Percentiles rank a stretch among this genome's conserved stretches.
Conservation (phyloP, 139 green algal species). For the Coccomyxa sp. region DNA sequence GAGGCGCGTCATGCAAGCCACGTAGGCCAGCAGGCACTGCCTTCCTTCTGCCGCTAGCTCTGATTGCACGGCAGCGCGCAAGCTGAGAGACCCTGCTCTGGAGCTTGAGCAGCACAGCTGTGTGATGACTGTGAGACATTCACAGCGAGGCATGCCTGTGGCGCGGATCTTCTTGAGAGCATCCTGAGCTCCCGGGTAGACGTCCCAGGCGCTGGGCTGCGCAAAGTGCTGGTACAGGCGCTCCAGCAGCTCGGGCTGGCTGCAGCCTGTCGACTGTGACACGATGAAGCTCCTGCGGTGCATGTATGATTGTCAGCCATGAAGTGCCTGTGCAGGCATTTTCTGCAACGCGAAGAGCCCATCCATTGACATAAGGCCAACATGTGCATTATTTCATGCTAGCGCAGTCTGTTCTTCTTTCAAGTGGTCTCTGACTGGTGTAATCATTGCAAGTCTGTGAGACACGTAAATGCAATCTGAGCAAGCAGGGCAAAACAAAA, state of each 20-base stretch:
- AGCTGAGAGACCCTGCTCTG: not conserved
- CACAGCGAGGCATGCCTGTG: constrained; percentile 16
- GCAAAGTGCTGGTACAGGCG: constrained; percentile 70
- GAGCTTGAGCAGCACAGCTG: not conserved
- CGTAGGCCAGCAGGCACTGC: not conserved
- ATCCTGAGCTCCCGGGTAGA: constrained; percentile 42
- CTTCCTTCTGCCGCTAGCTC: no score
- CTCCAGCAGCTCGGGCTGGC: constrained; percentile 30
- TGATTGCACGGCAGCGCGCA: not conserved
- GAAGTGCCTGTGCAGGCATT: no score
- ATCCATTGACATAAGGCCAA: no score
- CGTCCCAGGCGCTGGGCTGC: constrained; percentile 43
- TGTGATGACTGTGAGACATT: not conserved
- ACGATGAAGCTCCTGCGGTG: no score
- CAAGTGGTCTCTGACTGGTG: no score
- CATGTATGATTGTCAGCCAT: no score
- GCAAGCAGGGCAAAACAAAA: no score
- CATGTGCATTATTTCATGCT: no score
- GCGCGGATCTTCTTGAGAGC: constrained; percentile 49
- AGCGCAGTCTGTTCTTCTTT: no score
- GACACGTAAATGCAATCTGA: no score
- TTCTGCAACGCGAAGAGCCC: no score
- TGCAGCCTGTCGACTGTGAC: constrained; percentile 47
- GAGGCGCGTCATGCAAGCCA: not conserved
- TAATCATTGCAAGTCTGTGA: no score